These are phyloP conservation scores for Sporothrix phasma DNA, from an alignment of 2,329 filamentous ascomycete genomes.

Conservation along the genomic window DNA sequence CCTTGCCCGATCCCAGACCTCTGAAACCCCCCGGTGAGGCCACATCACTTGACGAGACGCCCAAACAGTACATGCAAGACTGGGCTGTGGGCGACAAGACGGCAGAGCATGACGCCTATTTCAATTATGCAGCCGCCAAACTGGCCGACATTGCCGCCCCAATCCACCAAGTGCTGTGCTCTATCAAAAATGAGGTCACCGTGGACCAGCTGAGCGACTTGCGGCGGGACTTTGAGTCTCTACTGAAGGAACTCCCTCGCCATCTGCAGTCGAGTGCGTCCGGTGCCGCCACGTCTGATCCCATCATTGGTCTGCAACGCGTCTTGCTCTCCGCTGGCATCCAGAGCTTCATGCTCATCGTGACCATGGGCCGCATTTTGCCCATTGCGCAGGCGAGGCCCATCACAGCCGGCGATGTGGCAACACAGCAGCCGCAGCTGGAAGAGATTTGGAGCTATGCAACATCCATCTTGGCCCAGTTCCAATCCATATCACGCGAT, in stretches of 20 bases:
- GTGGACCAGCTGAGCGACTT: not conserved
- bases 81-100: not conserved
- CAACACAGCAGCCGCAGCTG: conserved; percentile 2
- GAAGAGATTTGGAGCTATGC: conserved; percentile 14
- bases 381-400: not conserved
- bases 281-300: not conserved
- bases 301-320: conserved; percentile 8
- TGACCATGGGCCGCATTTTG: not conserved
- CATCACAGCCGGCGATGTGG: not conserved
- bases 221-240: not conserved
- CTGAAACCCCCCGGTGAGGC: not conserved
- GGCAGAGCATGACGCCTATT: conserved; percentile 1
- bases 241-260: not conserved
- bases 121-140: not conserved
- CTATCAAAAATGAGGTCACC: not conserved
- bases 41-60: not conserved
- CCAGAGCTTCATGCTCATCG: conserved; percentile 11
- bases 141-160: not conserved
- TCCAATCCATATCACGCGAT: not conserved
- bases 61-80: not conserved
- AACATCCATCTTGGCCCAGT: conserved; percentile 5
- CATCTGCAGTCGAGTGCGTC: conserved; percentile 1
- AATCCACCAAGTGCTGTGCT: conserved; percentile 10
- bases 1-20: not conserved
- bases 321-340: conserved; percentile 7